Evolutionary conservation across 108 stramenopile species (phyloP).

Genomic region (Nannochloropsis gaditana): DNA sequence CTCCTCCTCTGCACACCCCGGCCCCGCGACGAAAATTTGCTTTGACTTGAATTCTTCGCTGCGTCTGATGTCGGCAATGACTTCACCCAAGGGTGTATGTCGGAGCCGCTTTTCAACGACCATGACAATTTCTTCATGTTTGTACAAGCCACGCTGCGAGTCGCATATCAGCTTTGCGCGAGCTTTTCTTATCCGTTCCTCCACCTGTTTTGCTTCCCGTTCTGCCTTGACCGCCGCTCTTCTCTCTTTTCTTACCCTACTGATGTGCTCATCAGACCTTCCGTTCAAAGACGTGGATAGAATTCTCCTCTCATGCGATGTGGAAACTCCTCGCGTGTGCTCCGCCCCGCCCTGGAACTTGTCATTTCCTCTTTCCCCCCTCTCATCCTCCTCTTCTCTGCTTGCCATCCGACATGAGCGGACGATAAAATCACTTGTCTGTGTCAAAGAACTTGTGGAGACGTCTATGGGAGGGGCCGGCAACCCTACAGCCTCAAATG

Average conservation of each 20-base stretch:
- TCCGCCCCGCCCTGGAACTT: no score
- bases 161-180: neutral
- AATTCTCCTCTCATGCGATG: no score
- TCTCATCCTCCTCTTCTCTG: no score
- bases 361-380: no score
- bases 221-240: neutral
- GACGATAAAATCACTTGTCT: no score
- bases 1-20: neutral
- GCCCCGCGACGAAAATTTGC: neutral
- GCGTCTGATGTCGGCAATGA: neutral
- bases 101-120: neutral
- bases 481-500: neutral
- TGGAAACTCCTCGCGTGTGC: no score
- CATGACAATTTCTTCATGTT: constrained; percentile 7
- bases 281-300: neutral
- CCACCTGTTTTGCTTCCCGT: neutral
- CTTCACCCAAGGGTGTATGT: neutral
- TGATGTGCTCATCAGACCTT: neutral
- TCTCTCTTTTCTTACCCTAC: neutral
- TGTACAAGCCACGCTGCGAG: neutral
- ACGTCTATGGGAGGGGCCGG: neutral
- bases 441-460: no score
- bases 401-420: no score
- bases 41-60: neutral
- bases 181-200: neutral